A percentile compares a stretch with the other conserved stretches of the same genome.
Evolutionary conservation across 2,329 filamentous ascomycete species (phyloP).

Genomic region (Fusarium solani-melongenae): DNA sequence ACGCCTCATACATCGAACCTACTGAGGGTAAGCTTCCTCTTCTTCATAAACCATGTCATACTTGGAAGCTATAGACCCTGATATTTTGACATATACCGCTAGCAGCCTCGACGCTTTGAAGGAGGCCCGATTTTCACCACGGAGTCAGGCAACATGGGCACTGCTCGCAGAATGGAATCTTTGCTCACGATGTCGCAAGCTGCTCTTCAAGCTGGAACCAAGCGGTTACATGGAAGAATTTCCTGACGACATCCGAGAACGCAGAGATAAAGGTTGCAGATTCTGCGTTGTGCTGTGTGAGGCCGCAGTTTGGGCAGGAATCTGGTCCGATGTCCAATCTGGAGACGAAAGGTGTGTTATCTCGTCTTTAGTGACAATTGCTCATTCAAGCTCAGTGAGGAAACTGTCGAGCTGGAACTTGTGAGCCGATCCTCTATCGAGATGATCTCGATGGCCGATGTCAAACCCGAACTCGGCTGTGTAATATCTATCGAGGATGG

Average conservation of each 20-base stretch:
- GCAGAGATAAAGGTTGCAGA: background rate
- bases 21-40: background rate
- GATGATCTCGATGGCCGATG: background rate
- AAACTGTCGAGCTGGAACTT: background rate
- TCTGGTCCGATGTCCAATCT: background rate
- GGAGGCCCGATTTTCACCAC: background rate
- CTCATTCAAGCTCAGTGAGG: background rate
- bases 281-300: background rate
- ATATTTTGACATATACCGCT: background rate
- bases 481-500: background rate
- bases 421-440: background rate
- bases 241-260: background rate
- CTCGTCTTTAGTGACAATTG: background rate
- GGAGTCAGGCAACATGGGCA: background rate
- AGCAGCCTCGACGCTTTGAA: background rate
- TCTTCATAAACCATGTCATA: background rate
- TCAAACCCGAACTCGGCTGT: background rate
- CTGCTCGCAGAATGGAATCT: background rate
- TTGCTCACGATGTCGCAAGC: background rate
- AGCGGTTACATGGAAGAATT: background rate
- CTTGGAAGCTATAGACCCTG: background rate
- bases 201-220: background rate
- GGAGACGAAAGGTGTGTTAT: background rate
- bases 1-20: background rate
- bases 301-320: background rate